Evolutionary conservation across 2,329 filamentous ascomycete species (phyloP).

Genomic region (Microdochium paspali): DNA sequence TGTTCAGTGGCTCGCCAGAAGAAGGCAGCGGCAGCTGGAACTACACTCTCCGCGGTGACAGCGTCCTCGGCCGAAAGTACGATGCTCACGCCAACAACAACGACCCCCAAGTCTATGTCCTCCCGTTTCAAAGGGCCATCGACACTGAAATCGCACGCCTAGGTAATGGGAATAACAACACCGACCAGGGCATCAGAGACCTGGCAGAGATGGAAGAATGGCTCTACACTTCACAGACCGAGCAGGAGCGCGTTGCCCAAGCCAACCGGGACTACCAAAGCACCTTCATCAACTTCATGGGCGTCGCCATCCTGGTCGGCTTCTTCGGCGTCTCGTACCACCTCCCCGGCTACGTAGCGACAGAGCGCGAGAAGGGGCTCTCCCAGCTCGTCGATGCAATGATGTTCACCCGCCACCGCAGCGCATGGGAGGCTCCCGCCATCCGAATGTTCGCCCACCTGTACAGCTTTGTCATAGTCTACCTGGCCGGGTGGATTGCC

Average conservation of each 20-base stretch:
- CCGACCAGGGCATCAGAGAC: constrained; percentile 16
- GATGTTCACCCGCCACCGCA: constrained; percentile 61
- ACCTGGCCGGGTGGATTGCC: constrained; percentile 74
- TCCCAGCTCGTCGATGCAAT: constrained; percentile 83
- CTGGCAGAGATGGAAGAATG: constrained; percentile 44
- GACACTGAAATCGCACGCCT: constrained; percentile 60
- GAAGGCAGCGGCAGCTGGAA: constrained; percentile 70
- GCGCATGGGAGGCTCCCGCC: constrained; percentile 66
- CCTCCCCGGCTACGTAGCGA: constrained; percentile 74
- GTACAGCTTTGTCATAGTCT: constrained; percentile 69
- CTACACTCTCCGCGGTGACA: constrained; percentile 74
- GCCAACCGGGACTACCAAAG: constrained; percentile 65
- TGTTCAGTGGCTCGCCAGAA: constrained; percentile 65
- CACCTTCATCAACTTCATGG: constrained; percentile 66
- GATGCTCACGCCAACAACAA: constrained; percentile 55
- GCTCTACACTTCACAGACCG: constrained; percentile 66
- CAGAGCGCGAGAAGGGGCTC: constrained; percentile 80
- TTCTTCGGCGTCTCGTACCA: constrained; percentile 81
- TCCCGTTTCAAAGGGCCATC: constrained; percentile 72
- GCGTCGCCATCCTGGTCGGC: constrained; percentile 70
- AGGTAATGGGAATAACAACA: constrained; percentile 24
- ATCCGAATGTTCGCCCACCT: constrained; percentile 71
- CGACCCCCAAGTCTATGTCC: constrained; percentile 65
- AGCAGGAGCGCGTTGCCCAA: constrained; percentile 52
- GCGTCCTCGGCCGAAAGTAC: constrained; percentile 56